Evolutionary conservation across 1,284 basidiomycete genomes (phyloP).

Genomic region (Garcileccinum viscosum): DNA sequence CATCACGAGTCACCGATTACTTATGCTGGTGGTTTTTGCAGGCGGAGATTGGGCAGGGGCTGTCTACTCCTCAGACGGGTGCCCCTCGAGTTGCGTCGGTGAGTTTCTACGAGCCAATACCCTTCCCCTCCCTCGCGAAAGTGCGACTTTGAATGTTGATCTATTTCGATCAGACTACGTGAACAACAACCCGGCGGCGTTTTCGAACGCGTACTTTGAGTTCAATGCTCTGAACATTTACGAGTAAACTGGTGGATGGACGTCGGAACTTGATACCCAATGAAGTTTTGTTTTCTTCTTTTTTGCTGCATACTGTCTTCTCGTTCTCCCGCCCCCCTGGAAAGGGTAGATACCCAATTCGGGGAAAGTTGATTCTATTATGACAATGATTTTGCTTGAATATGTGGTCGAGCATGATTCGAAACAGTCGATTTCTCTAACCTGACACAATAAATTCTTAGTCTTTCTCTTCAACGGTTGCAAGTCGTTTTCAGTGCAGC

Average conservation of each 20-base stretch:
- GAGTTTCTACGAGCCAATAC: slow-evolving; percentile 17
- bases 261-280: background rate
- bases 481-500: background rate
- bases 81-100: slow-evolving; percentile 42
- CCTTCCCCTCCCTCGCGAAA: background rate
- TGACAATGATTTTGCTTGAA: background rate
- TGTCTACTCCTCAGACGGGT: slow-evolving; percentile 37
- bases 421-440: background rate
- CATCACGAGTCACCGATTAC: background rate
- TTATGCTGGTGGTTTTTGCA: slow-evolving; percentile 10
- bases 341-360: background rate
- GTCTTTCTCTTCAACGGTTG: background rate
- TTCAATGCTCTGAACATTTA: slow-evolving; percentile 36
- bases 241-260: slow-evolving; percentile 3
- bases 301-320: background rate
- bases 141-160: background rate
- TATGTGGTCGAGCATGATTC: background rate
- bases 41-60: slow-evolving; percentile 52
- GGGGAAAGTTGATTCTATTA: background rate
- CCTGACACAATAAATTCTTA: background rate
- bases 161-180: slow-evolving; percentile 16
- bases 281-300: background rate
- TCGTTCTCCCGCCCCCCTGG: background rate
- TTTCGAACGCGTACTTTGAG: slow-evolving; percentile 32
- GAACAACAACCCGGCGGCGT: slow-evolving; percentile 22